Conservation (phyloP, 345 rosid genomes). For the Rubroshorea leprosula region DNA sequence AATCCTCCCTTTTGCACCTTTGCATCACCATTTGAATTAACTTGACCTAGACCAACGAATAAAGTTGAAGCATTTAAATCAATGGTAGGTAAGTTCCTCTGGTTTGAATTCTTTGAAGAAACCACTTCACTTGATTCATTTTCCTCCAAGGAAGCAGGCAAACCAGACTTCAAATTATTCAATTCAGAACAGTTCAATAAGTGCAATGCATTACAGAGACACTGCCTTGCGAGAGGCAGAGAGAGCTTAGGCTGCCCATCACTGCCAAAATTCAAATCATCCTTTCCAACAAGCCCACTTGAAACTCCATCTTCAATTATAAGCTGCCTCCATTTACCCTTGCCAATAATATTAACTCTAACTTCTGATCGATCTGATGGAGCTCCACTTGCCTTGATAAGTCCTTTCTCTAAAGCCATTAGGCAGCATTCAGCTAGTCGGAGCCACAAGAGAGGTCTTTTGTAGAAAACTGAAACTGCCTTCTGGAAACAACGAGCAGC, state of each 20-base stretch:
- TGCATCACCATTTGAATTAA: conserved; percentile 56
- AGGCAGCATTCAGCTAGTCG: conserved; percentile 94
- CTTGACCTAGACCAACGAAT: conserved; percentile 40
- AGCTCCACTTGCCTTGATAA: conserved; percentile 33
- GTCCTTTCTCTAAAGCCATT: conserved; percentile 78
- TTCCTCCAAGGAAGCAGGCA: conserved; percentile 40
- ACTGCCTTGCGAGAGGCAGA: conserved; percentile 67
- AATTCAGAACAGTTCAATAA: conserved; percentile 46
- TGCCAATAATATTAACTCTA: conserved; percentile 61
- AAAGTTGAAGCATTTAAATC: conserved; percentile 37
- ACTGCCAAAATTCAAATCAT: conserved; percentile 27
- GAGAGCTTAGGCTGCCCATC: conserved; percentile 67
- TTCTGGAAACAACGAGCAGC: conserved; percentile 90
- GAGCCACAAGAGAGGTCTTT: conserved; percentile 80
- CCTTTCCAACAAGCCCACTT: conserved; percentile 31
- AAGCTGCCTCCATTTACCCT: conserved; percentile 91
- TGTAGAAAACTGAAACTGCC: conserved; percentile 59
- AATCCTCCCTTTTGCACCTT: conserved; percentile 74
- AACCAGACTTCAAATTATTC: conserved; percentile 33
- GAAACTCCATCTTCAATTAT: conserved; percentile 42
- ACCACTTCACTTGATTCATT: conserved; percentile 37
- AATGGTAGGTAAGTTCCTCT: conserved; percentile 27
- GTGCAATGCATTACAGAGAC: conserved; percentile 71
- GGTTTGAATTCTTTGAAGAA: conserved; percentile 31
- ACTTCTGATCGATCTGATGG: conserved; percentile 49